Conservation (phyloP, 148 eudicot species). For the Pharnaceum exiguum region DNA sequence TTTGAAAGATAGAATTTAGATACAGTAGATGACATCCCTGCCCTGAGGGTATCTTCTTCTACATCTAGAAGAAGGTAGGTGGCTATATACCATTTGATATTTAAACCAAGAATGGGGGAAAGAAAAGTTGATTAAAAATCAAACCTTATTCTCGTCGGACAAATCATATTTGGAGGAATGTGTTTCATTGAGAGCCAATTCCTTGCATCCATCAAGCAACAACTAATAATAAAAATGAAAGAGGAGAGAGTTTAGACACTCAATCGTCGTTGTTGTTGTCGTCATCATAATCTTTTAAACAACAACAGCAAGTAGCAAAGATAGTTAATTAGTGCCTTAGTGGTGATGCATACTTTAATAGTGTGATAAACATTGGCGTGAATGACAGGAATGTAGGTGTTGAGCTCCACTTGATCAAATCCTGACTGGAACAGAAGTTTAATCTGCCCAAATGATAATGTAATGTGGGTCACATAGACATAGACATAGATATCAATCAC, state of each 20-base stretch:
- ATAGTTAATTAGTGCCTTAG: slow-evolving; percentile 36
- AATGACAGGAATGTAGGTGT: slow-evolving; percentile 73
- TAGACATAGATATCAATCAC: background rate
- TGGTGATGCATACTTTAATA: slow-evolving; percentile 87
- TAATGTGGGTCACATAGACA: background rate
- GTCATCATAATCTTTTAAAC: slow-evolving; percentile 4
- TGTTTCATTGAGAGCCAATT: slow-evolving; percentile 56
- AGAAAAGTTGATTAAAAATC: background rate
- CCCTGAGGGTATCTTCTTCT: background rate
- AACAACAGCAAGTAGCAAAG: background rate
- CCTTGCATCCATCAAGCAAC: slow-evolving; percentile 79
- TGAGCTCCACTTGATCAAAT: slow-evolving; percentile 79
- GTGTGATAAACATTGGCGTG: slow-evolving; percentile 96
- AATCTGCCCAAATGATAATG: slow-evolving; percentile 45
- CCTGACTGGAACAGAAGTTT: slow-evolving; percentile 91
- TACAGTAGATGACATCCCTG: background rate
- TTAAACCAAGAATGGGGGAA: background rate
- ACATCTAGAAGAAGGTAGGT: background rate
- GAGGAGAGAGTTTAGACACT: slow-evolving; percentile 2
- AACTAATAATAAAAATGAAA: slow-evolving; percentile 67
- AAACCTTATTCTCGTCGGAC: slow-evolving; percentile 67
- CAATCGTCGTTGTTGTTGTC: background rate
- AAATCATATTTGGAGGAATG: slow-evolving; percentile 59
- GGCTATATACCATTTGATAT: too few relatives aligned
- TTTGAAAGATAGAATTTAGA: background rate